Conservation (phyloP, 2,329 filamentous ascomycete genomes). For the Phaeophleospora eucalypticola region DNA sequence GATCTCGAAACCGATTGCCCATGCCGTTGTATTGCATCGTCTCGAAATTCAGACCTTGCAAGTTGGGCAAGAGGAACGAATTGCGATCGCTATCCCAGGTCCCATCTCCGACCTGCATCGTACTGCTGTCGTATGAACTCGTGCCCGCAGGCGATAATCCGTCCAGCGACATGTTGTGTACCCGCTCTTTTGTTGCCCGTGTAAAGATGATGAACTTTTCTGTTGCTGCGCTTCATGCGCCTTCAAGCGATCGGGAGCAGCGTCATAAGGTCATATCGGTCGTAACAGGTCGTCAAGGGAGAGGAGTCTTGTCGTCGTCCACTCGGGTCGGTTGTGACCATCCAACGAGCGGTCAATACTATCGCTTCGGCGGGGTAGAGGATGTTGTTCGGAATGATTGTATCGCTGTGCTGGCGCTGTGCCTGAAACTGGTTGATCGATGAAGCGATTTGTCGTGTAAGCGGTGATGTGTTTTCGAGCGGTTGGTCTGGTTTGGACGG, state of each 20-base stretch:
- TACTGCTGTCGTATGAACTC: slow-evolving; percentile 68
- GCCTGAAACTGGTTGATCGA: background rate
- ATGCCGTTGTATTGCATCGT: slow-evolving; percentile 87
- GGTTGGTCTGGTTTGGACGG: background rate
- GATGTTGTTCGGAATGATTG: too few relatives aligned
- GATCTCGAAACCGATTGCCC: slow-evolving; percentile 70
- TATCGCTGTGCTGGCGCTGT: background rate
- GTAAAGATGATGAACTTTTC: background rate
- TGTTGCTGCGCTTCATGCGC: slow-evolving; percentile 14
- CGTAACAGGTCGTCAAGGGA: background rate
- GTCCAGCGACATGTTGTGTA: slow-evolving; percentile 26
- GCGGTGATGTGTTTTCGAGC: background rate
- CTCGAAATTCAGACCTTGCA: slow-evolving; percentile 71
- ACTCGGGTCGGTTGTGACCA: background rate
- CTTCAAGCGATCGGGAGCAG: background rate
- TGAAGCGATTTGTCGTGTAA: background rate
- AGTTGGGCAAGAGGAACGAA: slow-evolving; percentile 71
- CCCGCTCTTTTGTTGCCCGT: background rate
- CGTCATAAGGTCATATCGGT: slow-evolving; percentile 8
- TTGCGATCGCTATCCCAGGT: slow-evolving; percentile 78
- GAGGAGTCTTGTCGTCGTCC: background rate
- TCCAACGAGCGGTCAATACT: slow-evolving; percentile 2
- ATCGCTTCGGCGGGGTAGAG: background rate
- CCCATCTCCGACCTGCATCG: slow-evolving; percentile 74
- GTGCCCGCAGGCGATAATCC: slow-evolving; percentile 64